A percentile compares a stretch with the other conserved stretches of the same genome.
These are phyloP conservation scores for Neospora caninum DNA, from an alignment of 169 alveolate genomes.

Conservation along the genomic window DNA sequence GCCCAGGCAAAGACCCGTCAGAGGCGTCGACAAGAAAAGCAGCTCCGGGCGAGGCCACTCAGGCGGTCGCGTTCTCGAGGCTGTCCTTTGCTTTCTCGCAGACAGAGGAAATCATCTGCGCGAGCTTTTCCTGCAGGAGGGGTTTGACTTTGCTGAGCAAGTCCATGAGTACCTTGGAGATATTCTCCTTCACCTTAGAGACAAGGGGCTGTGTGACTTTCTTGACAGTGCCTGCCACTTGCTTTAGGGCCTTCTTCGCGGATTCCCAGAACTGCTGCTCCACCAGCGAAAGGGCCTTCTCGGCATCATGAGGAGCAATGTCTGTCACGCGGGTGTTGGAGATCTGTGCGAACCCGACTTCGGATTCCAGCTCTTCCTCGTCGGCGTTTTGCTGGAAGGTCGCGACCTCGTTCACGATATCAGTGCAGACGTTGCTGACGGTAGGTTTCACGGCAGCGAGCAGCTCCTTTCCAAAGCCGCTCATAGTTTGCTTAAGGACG, in stretches of 20 bases:
- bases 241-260: background rate
- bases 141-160: background rate
- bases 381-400: background rate
- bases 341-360: background rate
- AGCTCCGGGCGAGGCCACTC: background rate
- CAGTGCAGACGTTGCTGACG: background rate
- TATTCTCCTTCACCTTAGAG: background rate
- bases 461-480: slow-evolving; percentile 3
- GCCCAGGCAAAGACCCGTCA: too few species aligned
- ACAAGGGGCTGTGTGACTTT: background rate
- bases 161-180: background rate
- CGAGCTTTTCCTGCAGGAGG: background rate
- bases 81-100: slow-evolving; percentile 23
- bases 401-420: background rate
- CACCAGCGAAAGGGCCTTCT: background rate
- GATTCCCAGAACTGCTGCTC: background rate
- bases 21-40: background rate
- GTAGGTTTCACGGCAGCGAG: background rate
- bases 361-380: background rate
- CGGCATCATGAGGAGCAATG: background rate
- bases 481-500: background rate
- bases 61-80: background rate
- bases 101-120: background rate
- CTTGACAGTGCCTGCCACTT: background rate
- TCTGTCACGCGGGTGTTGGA: background rate